Percentiles rank a stretch among this genome's conserved stretches.
These are phyloP conservation scores for Blastobotrys proliferans DNA, from an alignment of 1,139 yeast genomes.

Conservation along the genomic window DNA sequence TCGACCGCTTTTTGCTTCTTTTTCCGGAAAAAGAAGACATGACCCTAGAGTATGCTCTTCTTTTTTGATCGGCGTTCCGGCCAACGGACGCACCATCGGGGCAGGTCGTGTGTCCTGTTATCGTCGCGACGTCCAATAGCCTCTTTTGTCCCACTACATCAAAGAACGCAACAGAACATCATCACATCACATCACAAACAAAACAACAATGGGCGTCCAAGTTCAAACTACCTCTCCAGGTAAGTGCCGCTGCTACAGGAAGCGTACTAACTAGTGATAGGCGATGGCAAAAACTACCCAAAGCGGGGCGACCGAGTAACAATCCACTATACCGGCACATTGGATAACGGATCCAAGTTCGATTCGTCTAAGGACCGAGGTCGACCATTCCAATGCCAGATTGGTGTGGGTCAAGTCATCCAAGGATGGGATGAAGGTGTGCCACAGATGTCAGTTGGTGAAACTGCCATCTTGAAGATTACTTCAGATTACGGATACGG, in stretches of 20 bases:
- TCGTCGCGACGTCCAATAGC: too few relatives aligned
- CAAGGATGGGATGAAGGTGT: constrained; percentile 95
- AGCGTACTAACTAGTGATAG: constrained; percentile 30
- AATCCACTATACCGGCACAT: constrained; percentile 93
- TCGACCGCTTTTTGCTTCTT: too few relatives aligned
- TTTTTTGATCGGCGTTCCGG: too few relatives aligned
- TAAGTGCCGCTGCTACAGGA: constrained; percentile 16
- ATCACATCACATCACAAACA: too few relatives aligned
- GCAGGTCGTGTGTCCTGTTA: too few relatives aligned
- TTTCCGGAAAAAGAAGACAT: too few relatives aligned
- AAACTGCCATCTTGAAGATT: constrained; percentile 85
- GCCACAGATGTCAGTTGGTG: constrained; percentile 87
- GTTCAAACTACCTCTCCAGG: constrained; percentile 37
- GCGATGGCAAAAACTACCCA: constrained; percentile 87
- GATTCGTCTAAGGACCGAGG: constrained; percentile 94
- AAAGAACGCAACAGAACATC: too few relatives aligned
- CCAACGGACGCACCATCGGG: too few relatives aligned
- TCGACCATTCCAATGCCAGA: constrained; percentile 85
- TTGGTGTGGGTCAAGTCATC: constrained; percentile 96
- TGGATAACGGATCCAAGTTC: constrained; percentile 81
- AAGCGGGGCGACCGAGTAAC: constrained; percentile 73
- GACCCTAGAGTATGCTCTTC: too few relatives aligned
- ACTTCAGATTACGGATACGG: constrained; percentile 96
- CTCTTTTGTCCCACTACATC: too few relatives aligned
- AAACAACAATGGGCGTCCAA: constrained; percentile 37